Conservation (phyloP, 2,329 filamentous ascomycete species). For the Fusarium haematococcum region DNA sequence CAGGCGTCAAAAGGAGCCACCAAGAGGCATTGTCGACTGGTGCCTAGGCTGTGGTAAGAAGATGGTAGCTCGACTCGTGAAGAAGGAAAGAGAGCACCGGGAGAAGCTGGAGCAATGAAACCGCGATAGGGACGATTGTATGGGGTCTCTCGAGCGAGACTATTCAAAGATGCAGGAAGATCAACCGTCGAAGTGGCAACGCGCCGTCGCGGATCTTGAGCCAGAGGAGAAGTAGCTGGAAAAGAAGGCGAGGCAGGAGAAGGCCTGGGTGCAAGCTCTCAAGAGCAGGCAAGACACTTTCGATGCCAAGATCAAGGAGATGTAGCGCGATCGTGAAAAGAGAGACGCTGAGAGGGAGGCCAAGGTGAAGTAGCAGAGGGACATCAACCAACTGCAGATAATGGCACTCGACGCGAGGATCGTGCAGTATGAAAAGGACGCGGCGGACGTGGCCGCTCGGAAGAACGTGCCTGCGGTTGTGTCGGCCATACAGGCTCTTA, state of each 20-base stretch:
- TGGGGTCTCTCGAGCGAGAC: neutral
- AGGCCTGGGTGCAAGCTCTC: neutral
- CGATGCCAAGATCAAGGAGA: neutral
- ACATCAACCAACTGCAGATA: neutral
- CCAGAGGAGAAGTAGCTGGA: neutral
- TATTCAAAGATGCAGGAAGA: neutral
- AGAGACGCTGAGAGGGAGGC: neutral
- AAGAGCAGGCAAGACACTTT: neutral
- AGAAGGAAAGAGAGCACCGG: neutral
- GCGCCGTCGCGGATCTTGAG: neutral
- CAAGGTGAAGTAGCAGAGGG: neutral
- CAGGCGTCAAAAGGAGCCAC: neutral
- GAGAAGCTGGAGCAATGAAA: neutral
- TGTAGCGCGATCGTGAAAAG: neutral
- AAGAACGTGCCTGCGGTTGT: neutral
- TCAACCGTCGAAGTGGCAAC: neutral
- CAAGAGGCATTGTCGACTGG: neutral
- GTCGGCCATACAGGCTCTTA: neutral
- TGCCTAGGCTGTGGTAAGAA: neutral
- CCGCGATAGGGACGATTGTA: too few relatives aligned
- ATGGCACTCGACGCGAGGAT: neutral
- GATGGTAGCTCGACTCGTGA: neutral
- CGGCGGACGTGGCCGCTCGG: neutral
- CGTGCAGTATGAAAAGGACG: neutral
- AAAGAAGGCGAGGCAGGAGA: neutral